Evolutionary conservation across 2,329 filamentous ascomycete species (phyloP), one percentile per base, ranked within the genome.

Genomic region (Pyrenophora seminiperda): DNA sequence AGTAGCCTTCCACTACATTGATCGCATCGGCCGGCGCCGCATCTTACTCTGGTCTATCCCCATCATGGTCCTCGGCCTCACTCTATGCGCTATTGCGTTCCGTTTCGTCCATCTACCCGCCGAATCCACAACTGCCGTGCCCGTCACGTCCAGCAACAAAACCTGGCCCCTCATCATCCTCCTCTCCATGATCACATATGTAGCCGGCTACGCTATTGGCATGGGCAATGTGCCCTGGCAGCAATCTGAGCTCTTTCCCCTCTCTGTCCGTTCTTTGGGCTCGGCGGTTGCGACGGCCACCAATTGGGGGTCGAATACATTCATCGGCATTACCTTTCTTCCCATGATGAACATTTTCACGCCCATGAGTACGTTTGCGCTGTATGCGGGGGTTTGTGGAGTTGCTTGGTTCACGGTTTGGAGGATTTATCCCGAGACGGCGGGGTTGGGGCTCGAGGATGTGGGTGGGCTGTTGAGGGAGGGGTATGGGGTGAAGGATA

Each of bases 201-300:
- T 96, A 2, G 88, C 90, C 7, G 81, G 87, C 1, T 97, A 95
- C 68, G 93, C 93, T 1, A 79, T 92, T 1, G 93, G 93, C 2
- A 80, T 97, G 2, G 93, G 93, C 7, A 95, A 91, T 63, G 91
- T 97, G 2, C 92, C 93, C 0, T 97, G 93, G 93, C 93, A 96
- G 81, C 92, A 96, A 75, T 90, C 87, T 61, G 93, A 97, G 75
- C 68, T 96, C 24, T 97, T 97, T 67, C 89, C 91, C 1, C 78
- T 92, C 39, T 80, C 81, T 22, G 88, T 91, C 37, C 84, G 89
- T 40, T 86, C 86, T 4, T 73, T 90, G 1, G 90, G 89, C 20
- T 89, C 86, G 50, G 86, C 86, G 0, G 72, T 90, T 4, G 83
- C 88, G 1, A 93, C 92, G 6, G 87, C 86, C 4, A 95, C 90